A percentile compares a stretch with the other conserved stretches of the same genome.
Conservation (phyloP, 495 filamentous ascomycete species). For the Astrothelium macrocarpum region DNA sequence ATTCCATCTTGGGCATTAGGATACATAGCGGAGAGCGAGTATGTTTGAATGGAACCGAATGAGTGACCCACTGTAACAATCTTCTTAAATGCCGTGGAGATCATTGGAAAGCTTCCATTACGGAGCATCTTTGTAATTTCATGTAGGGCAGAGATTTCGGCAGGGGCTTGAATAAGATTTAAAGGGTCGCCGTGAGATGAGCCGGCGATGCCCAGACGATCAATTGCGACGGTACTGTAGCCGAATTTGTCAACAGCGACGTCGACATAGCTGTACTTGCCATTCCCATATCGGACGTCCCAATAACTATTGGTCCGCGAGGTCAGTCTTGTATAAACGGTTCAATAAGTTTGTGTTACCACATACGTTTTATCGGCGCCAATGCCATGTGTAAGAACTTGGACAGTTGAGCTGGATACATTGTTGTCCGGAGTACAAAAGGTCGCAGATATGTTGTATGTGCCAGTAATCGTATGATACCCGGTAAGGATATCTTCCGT, state of each 20-base stretch:
- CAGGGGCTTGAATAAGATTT: conserved; percentile 40
- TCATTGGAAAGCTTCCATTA: conserved; percentile 20
- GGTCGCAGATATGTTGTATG: conserved; percentile 36
- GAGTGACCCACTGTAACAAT: conserved; percentile 48
- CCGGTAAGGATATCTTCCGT: conserved; percentile 24
- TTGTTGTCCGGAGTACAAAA: conserved; percentile 34
- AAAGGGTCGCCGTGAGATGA: conserved; percentile 46
- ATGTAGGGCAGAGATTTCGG: conserved; percentile 42
- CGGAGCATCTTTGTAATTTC: conserved; percentile 41
- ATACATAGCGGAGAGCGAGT: conserved; percentile 35
- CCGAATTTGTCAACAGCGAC: conserved; percentile 41
- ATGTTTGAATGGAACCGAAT: conserved; percentile 38
- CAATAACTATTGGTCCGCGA: conserved; percentile 35
- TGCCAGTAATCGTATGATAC: conserved; percentile 31
- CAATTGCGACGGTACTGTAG: conserved; percentile 43
- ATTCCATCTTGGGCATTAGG: conserved; percentile 44
- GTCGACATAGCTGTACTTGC: conserved; percentile 46
- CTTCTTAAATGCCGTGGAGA: conserved; percentile 32
- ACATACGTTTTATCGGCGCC: conserved; percentile 44
- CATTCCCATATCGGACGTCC: conserved; percentile 5
- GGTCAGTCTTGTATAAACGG: conserved; percentile 24
- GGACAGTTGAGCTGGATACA: conserved; percentile 25
- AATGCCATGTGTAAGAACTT: conserved; percentile 51
- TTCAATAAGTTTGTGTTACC: not conserved
- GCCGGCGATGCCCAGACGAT: conserved; percentile 48